A percentile compares a stretch with the other conserved stretches of the same genome.
Evolutionary conservation across 768 basidiomycete genomes (phyloP).

Genomic region (Pisolithus sp.): DNA sequence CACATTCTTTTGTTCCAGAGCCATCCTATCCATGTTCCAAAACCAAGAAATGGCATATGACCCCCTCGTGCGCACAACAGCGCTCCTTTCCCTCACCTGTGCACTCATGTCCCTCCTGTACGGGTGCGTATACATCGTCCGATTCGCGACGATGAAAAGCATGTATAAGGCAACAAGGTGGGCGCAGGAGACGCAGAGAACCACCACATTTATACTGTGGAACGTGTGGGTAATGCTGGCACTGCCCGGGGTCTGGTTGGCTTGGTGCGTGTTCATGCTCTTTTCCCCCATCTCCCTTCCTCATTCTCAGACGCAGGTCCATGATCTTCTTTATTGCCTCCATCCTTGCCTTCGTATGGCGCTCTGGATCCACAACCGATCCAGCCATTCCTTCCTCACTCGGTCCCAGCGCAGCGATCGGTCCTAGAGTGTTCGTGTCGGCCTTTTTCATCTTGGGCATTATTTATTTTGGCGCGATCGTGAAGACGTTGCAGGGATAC

Average conservation of each 20-base stretch:
- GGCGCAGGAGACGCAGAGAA: constrained; percentile 64
- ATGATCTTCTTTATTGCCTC: constrained; percentile 59
- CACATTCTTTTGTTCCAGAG: constrained; percentile 31
- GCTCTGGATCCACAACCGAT: constrained; percentile 42
- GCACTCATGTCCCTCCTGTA: constrained; percentile 67
- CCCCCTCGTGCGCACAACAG: constrained; percentile 55
- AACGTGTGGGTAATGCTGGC: constrained; percentile 68
- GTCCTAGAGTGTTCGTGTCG: constrained; percentile 53
- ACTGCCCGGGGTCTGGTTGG: constrained; percentile 64
- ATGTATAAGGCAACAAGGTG: constrained; percentile 67
- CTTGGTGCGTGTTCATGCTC: constrained; percentile 40
- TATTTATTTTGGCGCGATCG: constrained; percentile 54
- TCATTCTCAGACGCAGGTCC: constrained; percentile 35
- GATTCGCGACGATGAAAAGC: constrained; percentile 66
- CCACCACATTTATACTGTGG: constrained; percentile 46
- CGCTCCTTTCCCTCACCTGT: constrained; percentile 56
- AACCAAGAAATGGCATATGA: constrained; percentile 43
- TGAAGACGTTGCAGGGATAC: constrained; percentile 57
- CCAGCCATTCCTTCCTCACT: constrained; percentile 30
- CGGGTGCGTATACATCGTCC: constrained; percentile 68
- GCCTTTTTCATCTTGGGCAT: constrained; percentile 50
- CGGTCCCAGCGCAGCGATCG: constrained; percentile 34
- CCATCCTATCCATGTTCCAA: constrained; percentile 68
- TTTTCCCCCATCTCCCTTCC: background rate
- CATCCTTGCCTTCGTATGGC: constrained; percentile 65